Conservation (phyloP, 1,139 yeast species). For the Saccharomyces hybrid region DNA sequence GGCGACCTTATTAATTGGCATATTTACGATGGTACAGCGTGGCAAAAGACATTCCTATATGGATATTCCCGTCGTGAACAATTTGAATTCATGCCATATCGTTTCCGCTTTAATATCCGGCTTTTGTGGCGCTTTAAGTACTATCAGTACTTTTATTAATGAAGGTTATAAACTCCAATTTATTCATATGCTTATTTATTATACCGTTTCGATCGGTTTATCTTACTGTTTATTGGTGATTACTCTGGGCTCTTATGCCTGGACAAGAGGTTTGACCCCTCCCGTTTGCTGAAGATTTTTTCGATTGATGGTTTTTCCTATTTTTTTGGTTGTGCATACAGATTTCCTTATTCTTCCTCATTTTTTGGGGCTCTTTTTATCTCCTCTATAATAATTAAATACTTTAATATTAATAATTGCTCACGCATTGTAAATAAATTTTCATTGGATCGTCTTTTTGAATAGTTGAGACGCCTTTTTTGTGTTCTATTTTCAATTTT, state of each 20-base stretch:
- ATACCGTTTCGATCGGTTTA: conserved; percentile 24
- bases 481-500: not conserved
- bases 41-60: conserved; percentile 34
- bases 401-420: not conserved
- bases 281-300: not conserved
- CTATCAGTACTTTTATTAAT: conserved; percentile 67
- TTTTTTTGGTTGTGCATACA: not conserved
- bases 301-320: not conserved
- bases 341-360: not conserved
- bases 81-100: conserved; percentile 42
- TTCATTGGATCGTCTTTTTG: not conserved
- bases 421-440: not conserved
- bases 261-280: conserved; percentile 24
- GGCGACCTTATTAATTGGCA: conserved; percentile 53
- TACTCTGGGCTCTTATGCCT: conserved; percentile 45
- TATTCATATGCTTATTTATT: conserved; percentile 16
- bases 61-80: conserved; percentile 31
- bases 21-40: conserved; percentile 44
- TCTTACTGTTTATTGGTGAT: conserved; percentile 40
- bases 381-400: not conserved
- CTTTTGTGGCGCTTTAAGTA: conserved; percentile 69
- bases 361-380: not conserved
- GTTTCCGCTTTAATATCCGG: conserved; percentile 58
- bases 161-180: conserved; percentile 42
- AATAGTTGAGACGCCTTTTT: not conserved